phyloP scores from a whole-genome alignment of 768 basidiomycete species.

The Leccinum disarticulatum region DNA sequence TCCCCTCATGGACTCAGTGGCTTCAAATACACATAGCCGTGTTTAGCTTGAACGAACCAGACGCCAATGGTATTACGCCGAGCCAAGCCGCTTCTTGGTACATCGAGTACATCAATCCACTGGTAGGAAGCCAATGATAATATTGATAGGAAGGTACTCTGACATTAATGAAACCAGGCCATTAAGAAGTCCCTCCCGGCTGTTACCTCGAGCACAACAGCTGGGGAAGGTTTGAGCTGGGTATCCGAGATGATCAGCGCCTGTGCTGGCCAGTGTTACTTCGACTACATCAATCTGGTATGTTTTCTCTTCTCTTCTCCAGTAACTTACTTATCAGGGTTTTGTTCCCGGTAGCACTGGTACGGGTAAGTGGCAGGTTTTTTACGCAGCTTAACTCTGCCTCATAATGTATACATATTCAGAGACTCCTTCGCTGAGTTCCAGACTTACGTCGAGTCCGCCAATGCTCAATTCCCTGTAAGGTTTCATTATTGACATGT shows the following conservation, averaged over 20 bases:
- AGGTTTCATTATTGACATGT: not conserved
- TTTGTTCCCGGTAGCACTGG: constrained; percentile 24
- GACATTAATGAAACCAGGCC: constrained; percentile 16
- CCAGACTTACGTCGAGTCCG: constrained; percentile 27
- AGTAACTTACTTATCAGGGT: not conserved
- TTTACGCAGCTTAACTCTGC: not conserved
- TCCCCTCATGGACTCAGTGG: not conserved
- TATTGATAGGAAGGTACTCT: not conserved
- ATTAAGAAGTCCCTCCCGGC: constrained; percentile 41
- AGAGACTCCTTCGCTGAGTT: constrained; percentile 32
- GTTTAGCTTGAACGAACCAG: constrained; percentile 39
- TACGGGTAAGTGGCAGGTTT: constrained; percentile 23
- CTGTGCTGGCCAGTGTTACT: constrained; percentile 36
- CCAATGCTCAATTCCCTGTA: constrained; percentile 30
- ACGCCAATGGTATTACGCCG: constrained; percentile 31
- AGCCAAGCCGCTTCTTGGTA: constrained; percentile 37
- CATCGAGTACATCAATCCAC: constrained; percentile 34
- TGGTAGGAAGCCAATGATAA: constrained; percentile 24
- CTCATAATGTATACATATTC: constrained; percentile 7
- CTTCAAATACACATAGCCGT: constrained; percentile 21
- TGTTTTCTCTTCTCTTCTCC: not conserved
- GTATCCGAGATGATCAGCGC: constrained; percentile 35
- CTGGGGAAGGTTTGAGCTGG: constrained; percentile 38
- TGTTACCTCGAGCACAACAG: constrained; percentile 31
- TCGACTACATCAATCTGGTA: constrained; percentile 37